These are phyloP conservation scores for Pisolithus marmoratus DNA, from an alignment of 768 basidiomycete species.

Conservation along the genomic window DNA sequence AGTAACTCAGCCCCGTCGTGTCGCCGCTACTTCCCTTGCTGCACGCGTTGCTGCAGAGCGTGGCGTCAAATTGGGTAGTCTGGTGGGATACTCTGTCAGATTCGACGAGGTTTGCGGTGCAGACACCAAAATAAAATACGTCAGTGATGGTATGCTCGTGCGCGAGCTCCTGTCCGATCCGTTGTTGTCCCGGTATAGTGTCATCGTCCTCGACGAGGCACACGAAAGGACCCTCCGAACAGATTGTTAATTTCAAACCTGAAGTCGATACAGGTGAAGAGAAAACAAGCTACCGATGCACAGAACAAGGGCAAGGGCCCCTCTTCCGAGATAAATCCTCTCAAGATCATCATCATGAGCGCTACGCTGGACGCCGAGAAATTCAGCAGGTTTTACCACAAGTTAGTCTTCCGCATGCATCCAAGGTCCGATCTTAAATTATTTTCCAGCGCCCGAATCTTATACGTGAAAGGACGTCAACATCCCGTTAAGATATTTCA, in stretches of 20 bases:
- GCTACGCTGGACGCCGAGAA: slow-evolving; percentile 95
- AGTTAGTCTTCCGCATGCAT: slow-evolving; percentile 42
- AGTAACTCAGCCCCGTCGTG: slow-evolving; percentile 91
- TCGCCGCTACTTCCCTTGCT: slow-evolving; percentile 95
- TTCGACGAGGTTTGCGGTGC: slow-evolving; percentile 79
- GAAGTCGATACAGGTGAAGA: slow-evolving; percentile 67
- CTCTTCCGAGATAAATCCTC: slow-evolving; percentile 43
- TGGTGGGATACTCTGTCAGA: slow-evolving; percentile 92
- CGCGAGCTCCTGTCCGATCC: slow-evolving; percentile 83
- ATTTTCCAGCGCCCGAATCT: slow-evolving; percentile 64
- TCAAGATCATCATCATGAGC: slow-evolving; percentile 96
- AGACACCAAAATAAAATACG: slow-evolving; percentile 86
- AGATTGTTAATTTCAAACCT: slow-evolving; percentile 84
- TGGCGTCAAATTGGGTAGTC: slow-evolving; percentile 59
- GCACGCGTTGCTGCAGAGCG: slow-evolving; percentile 85
- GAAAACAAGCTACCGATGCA: slow-evolving; percentile 47
- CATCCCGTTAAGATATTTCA: slow-evolving; percentile 87
- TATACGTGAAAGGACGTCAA: slow-evolving; percentile 92
- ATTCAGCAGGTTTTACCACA: slow-evolving; percentile 82
- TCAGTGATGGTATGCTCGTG: slow-evolving; percentile 97
- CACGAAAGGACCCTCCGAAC: slow-evolving; percentile 95
- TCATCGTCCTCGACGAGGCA: slow-evolving; percentile 92
- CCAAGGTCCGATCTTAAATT: neutral
- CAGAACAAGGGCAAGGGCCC: slow-evolving; percentile 41
- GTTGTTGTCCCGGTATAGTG: slow-evolving; percentile 73